Evolutionary conservation across 164 flowering plant genomes (phyloP), one percentile per base, ranked within the genome.

Genomic region (Vitis cinerea): DNA sequence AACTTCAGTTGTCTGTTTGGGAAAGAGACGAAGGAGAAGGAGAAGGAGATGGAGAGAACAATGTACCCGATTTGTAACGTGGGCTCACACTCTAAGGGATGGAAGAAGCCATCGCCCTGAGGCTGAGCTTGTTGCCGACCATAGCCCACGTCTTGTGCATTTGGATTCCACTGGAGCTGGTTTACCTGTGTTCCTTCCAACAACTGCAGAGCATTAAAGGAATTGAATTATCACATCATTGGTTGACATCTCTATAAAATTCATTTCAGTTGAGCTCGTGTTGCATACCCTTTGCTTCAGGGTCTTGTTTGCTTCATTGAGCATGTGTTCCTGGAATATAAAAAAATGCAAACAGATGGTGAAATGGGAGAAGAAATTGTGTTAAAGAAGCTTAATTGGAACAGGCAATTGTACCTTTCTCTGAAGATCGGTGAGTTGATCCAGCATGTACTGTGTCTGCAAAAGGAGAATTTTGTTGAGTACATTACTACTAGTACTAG

Each of bases 371-470:
- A 65, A 19, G 57, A 50, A 37, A 65, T 15, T 29, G 50, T n/a
- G 14, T 48, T 51, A 14, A 58, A 48, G 49, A 10, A 50, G 27
- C 13, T 57, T 53, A n/a, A 16, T 53, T 47, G 15, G 27, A 51
- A 50, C 4, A 2, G 7, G 4, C 44, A 37, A 37, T 37, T 37
- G 44, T 87, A 94, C 97, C 90, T 81, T 87, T 53, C 84, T 80
- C 68, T 90, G 97, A 68, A 88, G 95, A 70, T 90, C 95, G 6
- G 84, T 69, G 54, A 90, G 97, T 63, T 87, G 87, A 78, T 94
- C 93, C 54, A 92, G 83, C 98, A 94, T 90, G 75, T 48, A 78
- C 59, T 92, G 95, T 0, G 97, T 92, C 98, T 94, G 87, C 49
- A 23, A 54, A 61, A 72, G n/a, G 15, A 44, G 12, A 63, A 29